Percentiles rank a stretch among this genome's conserved stretches.
Conservation (phyloP, 208 protist genomes). For the Trichomonas gallinae region DNA sequence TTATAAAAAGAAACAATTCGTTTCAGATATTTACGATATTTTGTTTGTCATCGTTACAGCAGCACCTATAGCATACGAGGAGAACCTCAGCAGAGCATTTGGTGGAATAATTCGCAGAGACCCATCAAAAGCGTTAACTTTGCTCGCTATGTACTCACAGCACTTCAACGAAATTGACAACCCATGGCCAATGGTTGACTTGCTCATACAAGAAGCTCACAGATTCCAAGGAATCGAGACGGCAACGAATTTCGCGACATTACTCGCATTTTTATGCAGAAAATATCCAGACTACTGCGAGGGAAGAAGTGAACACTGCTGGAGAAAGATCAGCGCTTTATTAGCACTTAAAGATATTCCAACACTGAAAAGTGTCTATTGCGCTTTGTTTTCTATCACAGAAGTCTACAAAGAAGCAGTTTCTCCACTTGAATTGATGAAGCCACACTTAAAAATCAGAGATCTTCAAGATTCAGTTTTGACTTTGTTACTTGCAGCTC, state of each 20-base stretch:
- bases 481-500: neutral
- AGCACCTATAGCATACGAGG: neutral
- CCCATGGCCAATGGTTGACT: neutral
- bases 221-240: neutral
- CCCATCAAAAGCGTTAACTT: neutral
- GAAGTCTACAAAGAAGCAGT: neutral
- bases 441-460: neutral
- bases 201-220: neutral
- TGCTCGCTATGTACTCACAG: neutral
- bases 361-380: neutral
- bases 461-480: neutral
- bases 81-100: neutral
- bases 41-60: neutral
- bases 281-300: neutral
- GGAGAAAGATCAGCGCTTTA: neutral
- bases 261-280: neutral
- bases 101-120: neutral
- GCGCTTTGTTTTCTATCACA: neutral
- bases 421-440: neutral
- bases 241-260: neutral
- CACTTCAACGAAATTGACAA: neutral
- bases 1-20: neutral
- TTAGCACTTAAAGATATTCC: neutral
- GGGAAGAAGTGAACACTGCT: neutral
- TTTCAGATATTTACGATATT: neutral